A percentile compares a stretch with the other conserved stretches of the same genome.
Conservation (phyloP, 1,284 basidiomycete genomes). For the Volvariella surrecta region DNA sequence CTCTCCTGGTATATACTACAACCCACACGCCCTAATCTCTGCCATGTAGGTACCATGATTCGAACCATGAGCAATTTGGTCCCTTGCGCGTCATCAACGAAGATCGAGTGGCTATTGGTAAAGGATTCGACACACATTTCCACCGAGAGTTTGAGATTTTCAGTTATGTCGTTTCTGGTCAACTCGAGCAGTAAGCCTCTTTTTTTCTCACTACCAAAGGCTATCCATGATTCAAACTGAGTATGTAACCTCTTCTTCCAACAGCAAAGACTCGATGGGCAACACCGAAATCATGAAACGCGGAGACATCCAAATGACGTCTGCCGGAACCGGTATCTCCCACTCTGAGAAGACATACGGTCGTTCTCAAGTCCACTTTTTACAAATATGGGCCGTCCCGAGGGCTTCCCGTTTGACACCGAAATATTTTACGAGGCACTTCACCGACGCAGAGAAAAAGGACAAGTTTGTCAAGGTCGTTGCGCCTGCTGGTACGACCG, state of each 20-base stretch:
- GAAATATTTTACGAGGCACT: slow-evolving; percentile 81
- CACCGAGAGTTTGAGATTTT: slow-evolving; percentile 92
- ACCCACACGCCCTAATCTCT: not conserved
- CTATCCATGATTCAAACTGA: slow-evolving; percentile 1
- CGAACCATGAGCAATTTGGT: slow-evolving; percentile 47
- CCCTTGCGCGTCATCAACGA: slow-evolving; percentile 80
- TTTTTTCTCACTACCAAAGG: not conserved
- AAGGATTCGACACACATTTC: slow-evolving; percentile 82
- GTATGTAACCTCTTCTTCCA: slow-evolving; percentile 4
- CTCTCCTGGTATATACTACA: not conserved
- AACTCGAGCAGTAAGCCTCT: slow-evolving; percentile 63
- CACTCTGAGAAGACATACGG: slow-evolving; percentile 75
- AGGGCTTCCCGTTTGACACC: slow-evolving; percentile 48
- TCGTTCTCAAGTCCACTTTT: slow-evolving; percentile 62
- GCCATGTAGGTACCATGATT: slow-evolving; percentile 51
- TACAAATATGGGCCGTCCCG: slow-evolving; percentile 84
- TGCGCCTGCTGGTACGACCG: slow-evolving; percentile 40
- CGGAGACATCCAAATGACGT: slow-evolving; percentile 88
- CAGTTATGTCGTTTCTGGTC: slow-evolving; percentile 74
- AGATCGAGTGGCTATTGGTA: slow-evolving; percentile 71
- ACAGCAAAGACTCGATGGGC: slow-evolving; percentile 80
- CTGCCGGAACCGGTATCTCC: slow-evolving; percentile 79
- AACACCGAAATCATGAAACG: slow-evolving; percentile 84
- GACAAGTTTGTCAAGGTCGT: slow-evolving; percentile 65
- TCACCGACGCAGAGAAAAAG: slow-evolving; percentile 74